A percentile compares a stretch with the other conserved stretches of the same genome.
Evolutionary conservation across 306 rosid species (phyloP).

Genomic region (Gleditsia sinensis): DNA sequence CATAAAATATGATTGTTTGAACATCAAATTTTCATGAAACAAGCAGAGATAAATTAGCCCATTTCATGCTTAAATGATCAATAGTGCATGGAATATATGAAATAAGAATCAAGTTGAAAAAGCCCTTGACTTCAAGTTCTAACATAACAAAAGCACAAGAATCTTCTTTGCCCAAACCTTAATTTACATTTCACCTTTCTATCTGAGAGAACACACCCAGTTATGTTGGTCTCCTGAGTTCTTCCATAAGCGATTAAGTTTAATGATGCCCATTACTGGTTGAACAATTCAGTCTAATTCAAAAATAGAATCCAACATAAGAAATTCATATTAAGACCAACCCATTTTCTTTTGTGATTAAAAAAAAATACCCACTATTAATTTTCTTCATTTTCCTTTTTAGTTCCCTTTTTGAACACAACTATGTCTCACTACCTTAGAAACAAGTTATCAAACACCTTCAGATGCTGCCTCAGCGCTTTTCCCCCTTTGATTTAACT

Average conservation of each 20-base stretch:
- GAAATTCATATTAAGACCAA: conserved; percentile 9
- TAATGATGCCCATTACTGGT: neutral
- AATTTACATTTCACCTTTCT: conserved; percentile 1
- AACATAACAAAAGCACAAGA: conserved; percentile 11
- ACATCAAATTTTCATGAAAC: conserved; percentile 4
- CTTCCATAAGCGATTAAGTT: neutral
- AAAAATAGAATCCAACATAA: conserved; percentile 22
- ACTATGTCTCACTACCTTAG: neutral
- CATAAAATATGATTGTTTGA: neutral
- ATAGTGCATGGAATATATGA: neutral
- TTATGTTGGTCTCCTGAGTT: neutral
- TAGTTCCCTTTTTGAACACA: conserved; percentile 2
- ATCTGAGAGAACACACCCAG: conserved; percentile 23
- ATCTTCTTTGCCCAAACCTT: conserved; percentile 11
- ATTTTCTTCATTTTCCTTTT: neutral
- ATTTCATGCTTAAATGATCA: neutral
- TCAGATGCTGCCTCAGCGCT: neutral
- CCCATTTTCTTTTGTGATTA: neutral
- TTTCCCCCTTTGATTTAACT: neutral
- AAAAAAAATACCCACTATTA: neutral
- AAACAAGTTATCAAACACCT: conserved; percentile 13
- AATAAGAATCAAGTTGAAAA: conserved; percentile 26
- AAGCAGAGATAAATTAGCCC: conserved; percentile 3
- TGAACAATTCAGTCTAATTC: neutral
- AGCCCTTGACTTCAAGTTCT: conserved; percentile 1